phyloP scores from a whole-genome alignment of 768 basidiomycete species.

The Mycena kentingensis region DNA sequence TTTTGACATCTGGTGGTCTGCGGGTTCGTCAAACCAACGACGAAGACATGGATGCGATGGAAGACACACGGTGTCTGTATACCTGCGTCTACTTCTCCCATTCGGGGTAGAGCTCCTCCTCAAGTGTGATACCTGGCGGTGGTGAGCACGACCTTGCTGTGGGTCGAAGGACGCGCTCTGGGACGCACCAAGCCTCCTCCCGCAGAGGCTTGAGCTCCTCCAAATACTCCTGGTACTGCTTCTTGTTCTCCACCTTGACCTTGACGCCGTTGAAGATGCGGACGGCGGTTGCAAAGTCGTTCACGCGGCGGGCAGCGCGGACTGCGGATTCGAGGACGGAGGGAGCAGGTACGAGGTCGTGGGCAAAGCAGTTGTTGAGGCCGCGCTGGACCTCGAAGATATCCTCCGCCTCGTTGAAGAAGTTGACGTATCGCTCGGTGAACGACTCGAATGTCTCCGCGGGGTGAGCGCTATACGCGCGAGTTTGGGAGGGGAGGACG shows the following conservation, averaged over 20 bases:
- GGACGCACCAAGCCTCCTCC: conserved; percentile 88
- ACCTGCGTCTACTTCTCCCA: too few species aligned
- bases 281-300: conserved; percentile 97
- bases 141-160: too few species aligned
- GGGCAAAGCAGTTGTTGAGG: conserved; percentile 99
- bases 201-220: conserved; percentile 85
- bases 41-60: too few species aligned
- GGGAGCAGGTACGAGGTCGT: conserved; percentile 91
- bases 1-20: too few species aligned
- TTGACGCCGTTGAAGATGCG: conserved; percentile 93
- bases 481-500: conserved; percentile 46
- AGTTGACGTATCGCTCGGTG: conserved; percentile 89
- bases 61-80: too few species aligned
- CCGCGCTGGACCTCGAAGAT: conserved; percentile 99
- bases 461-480: conserved; percentile 61
- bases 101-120: conserved; percentile 49
- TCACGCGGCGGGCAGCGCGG: conserved; percentile 84
- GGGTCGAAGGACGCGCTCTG: too few species aligned
- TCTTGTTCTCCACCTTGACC: conserved; percentile 97
- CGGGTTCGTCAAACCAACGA: too few species aligned
- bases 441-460: conserved; percentile 95
- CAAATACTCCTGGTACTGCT: conserved; percentile 92
- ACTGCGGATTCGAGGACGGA: conserved; percentile 85
- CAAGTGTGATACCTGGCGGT: conserved; percentile 39
- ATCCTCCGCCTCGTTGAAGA: conserved; percentile 92